These are phyloP conservation scores for Pelargonium citronellum DNA, from an alignment of 441 rosid species.

Conservation along the genomic window DNA sequence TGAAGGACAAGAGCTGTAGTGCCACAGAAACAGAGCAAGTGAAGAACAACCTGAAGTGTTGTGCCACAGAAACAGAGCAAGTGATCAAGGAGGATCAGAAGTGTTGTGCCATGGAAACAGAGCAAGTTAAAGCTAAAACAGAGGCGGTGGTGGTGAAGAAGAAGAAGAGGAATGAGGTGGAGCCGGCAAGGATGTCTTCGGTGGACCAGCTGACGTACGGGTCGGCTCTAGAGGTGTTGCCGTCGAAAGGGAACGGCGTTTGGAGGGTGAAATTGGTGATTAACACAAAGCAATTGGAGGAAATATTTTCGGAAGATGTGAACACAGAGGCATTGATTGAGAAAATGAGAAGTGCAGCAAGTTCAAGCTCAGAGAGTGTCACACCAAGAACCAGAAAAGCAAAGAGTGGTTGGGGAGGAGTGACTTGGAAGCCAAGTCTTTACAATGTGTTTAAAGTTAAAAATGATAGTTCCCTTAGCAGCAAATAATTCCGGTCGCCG, in stretches of 20 bases:
- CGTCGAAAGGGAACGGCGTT: neutral
- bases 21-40: neutral
- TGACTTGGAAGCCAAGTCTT: neutral
- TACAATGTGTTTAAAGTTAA: neutral
- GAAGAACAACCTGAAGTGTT: neutral
- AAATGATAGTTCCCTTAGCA: neutral
- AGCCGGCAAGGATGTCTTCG: slow-evolving; percentile 1
- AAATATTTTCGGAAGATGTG: neutral
- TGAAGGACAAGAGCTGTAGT: neutral
- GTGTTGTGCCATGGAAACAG: neutral
- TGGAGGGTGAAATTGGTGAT: slow-evolving; percentile 1
- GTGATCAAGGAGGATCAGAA: neutral
- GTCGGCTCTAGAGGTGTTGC: slow-evolving; percentile 3
- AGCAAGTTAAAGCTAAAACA: too few species aligned
- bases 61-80: too few species aligned
- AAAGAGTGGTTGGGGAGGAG: neutral
- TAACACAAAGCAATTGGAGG: slow-evolving; percentile 3
- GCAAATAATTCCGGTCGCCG: neutral
- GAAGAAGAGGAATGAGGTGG: too few species aligned
- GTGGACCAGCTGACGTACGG: neutral
- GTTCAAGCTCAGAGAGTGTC: neutral
- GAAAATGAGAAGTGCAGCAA: neutral
- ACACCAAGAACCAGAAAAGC: neutral
- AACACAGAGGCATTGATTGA: slow-evolving; percentile 3
- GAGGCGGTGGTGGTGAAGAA: too few species aligned